Conservation (phyloP, 1,284 basidiomycete species). For the Rhodotorula sp. region DNA sequence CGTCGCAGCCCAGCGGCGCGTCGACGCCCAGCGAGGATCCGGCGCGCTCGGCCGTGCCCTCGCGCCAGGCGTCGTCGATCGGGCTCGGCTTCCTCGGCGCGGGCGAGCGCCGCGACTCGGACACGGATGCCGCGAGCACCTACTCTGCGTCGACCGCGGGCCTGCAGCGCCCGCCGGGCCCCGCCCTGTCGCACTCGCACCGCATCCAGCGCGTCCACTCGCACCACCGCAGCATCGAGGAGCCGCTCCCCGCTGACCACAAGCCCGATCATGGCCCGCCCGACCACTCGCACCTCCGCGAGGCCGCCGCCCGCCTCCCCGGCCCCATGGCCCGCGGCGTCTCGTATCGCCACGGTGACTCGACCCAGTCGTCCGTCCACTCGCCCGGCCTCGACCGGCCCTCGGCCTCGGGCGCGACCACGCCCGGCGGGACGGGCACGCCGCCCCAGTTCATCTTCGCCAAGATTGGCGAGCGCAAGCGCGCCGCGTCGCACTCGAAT, state of each 20-base stretch:
- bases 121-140: background rate
- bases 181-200: conserved; percentile 11
- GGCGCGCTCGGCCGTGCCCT: background rate
- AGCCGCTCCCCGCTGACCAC: conserved; percentile 6
- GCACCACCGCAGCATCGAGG: conserved; percentile 39
- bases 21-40: background rate
- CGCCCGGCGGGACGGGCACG: conserved; percentile 43
- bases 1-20: background rate
- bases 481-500: conserved; percentile 33
- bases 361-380: background rate
- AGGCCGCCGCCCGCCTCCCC: conserved; percentile 32
- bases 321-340: conserved; percentile 11
- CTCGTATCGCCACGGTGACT: conserved; percentile 1
- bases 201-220: conserved; percentile 38
- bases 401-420: conserved; percentile 26
- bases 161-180: conserved; percentile 1
- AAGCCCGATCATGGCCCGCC: conserved; percentile 23
- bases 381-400: background rate
- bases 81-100: too few relatives aligned
- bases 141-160: background rate
- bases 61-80: background rate
- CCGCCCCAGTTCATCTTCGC: conserved; percentile 48
- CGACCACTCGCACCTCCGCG: conserved; percentile 31
- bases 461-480: conserved; percentile 39
- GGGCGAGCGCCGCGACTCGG: background rate